Evolutionary conservation across 2,329 filamentous ascomycete species (phyloP), one percentile per base, ranked within the genome.

Genomic region (Cercospora sojina): DNA sequence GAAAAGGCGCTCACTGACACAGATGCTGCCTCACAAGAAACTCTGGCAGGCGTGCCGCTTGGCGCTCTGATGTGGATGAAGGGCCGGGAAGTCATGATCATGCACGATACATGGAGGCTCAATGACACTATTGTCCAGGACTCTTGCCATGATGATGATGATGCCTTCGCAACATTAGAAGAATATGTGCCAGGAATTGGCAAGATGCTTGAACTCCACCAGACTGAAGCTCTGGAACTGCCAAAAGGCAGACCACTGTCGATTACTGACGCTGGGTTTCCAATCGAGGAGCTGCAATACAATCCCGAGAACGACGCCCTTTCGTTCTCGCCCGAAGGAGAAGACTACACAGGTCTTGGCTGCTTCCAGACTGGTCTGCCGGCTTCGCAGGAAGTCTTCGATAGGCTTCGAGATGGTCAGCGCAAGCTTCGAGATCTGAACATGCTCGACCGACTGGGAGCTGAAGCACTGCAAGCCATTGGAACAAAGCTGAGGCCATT

Each of bases 61-160:
- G 79, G 81, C 5, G 80, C 82, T 1, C 80, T 83, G 64, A 77
- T 79, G 59, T 83, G 80, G 80, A 67, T 83, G 63, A 83, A 83
- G 67, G 79, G 81, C 49, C 74, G 78, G 10, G 74, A 78, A n/a
- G 77, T 81, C 13, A 83, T 83, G 76, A 76, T 78, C 41, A 69
- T 75, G 0, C 82, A 83, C 59, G 78, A 81, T 43, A 71, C 65
- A 31, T 83, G 81, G 80, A 78, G 71, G 61, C 64, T 51, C 62
- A 73, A 43, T 41, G 70, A 43, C 62, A 64, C n/a, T 38, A 70
- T 58, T 62, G 64, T 23, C 31, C 62, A 13, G 70, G 73, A 63
- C 10, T 32, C 20, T 25, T 41, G 43, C 20, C 56, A 55, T 60
- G 13, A 59, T 41, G n/a, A 59, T 41, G n/a, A 13, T 16, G 47